Evolutionary conservation across 2,329 filamentous ascomycete species (phyloP).

Genomic region (Chaetomium globosum): DNA sequence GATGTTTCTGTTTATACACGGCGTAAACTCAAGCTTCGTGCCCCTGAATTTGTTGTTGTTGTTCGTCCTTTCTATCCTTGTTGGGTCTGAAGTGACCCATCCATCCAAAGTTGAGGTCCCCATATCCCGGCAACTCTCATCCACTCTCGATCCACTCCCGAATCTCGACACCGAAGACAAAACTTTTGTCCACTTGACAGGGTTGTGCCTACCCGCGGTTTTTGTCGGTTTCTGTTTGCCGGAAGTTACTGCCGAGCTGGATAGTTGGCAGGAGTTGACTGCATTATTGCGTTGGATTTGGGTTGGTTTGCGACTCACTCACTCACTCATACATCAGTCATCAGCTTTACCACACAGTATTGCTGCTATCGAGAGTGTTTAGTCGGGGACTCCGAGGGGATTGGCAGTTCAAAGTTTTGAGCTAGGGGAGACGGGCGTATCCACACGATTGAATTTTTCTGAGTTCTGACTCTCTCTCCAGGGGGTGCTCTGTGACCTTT

Average conservation of each 20-base stretch:
- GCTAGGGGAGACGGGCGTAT: background rate
- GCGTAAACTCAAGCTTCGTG: background rate
- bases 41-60: constrained; percentile 14
- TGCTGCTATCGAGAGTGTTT: background rate
- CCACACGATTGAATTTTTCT: constrained; percentile 17
- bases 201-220: constrained; percentile 10
- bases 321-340: constrained; percentile 6
- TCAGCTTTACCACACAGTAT: background rate
- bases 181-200: background rate
- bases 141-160: background rate
- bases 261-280: constrained; percentile 5
- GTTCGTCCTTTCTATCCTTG: background rate
- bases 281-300: background rate
- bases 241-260: constrained; percentile 8
- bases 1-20: background rate
- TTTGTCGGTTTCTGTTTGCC: background rate
- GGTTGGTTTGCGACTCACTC: background rate
- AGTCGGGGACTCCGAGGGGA: background rate
- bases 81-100: background rate
- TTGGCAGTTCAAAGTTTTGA: background rate
- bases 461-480: background rate
- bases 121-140: constrained; percentile 2
- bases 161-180: constrained; percentile 12
- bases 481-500: background rate
- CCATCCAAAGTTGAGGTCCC: background rate